phyloP scores from a whole-genome alignment of 1,284 basidiomycete genomes.

The Cryptococcus sp. region DNA sequence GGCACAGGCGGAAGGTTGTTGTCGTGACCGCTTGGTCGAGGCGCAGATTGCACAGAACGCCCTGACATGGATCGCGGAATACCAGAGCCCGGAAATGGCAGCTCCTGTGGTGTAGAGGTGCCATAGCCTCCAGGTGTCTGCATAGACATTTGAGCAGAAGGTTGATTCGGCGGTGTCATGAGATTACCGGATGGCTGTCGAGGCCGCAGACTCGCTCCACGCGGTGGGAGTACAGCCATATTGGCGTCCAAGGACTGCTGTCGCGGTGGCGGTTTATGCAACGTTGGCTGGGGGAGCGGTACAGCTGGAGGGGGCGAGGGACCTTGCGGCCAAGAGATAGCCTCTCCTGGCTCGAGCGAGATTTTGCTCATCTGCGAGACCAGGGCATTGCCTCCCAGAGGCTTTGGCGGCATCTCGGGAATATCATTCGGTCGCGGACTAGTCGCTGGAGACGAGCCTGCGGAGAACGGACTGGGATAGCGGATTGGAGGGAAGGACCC shows the following conservation, averaged over 20 bases:
- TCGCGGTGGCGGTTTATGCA: constrained; percentile 7
- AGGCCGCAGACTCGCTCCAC: constrained; percentile 36
- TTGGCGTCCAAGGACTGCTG: constrained; percentile 9
- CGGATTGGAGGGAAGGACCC: constrained; percentile 30
- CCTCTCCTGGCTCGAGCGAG: constrained; percentile 38
- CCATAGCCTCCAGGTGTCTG: not conserved
- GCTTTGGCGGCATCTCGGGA: constrained; percentile 23
- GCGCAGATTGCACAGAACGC: constrained; percentile 35
- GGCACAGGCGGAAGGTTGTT: constrained; percentile 33
- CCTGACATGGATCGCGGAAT: constrained; percentile 37
- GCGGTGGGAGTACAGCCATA: constrained; percentile 28
- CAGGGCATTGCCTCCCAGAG: constrained; percentile 31
- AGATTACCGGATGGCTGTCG: constrained; percentile 3
- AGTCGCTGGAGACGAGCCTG: constrained; percentile 24
- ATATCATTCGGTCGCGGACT: constrained; percentile 29
- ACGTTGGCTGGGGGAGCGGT: not conserved
- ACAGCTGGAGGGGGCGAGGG: constrained; percentile 25
- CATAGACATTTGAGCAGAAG: too few relatives aligned
- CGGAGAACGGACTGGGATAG: constrained; percentile 38
- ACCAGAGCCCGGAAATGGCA: constrained; percentile 14
- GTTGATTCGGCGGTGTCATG: not conserved
- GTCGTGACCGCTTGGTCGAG: constrained; percentile 16
- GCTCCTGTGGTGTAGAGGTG: not conserved
- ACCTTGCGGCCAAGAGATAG: constrained; percentile 32
- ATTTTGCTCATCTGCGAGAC: constrained; percentile 40